phyloP scores from a whole-genome alignment of 1,139 yeast species.

The Arxiozyma bovina region DNA sequence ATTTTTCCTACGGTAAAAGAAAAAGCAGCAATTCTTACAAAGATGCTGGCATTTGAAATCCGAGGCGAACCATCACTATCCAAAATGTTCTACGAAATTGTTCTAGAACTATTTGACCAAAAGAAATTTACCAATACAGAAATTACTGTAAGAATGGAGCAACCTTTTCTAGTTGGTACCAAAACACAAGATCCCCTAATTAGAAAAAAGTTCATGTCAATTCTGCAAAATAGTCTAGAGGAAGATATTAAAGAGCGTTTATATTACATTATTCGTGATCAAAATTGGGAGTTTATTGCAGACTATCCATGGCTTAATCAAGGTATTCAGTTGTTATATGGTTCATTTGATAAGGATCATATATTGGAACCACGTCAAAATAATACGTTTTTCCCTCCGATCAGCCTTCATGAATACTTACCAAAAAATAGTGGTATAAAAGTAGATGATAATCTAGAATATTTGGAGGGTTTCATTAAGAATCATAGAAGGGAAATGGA shows the following conservation, averaged over 20 bases:
- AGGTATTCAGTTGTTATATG: constrained; percentile 79
- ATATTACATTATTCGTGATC: constrained; percentile 79
- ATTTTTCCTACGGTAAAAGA: constrained; percentile 92
- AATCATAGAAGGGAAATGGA: constrained; percentile 47
- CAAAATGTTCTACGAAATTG: constrained; percentile 73
- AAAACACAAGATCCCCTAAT: constrained; percentile 68
- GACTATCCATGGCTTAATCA: constrained; percentile 95
- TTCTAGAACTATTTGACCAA: constrained; percentile 82
- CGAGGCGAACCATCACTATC: constrained; percentile 79
- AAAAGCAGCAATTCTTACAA: constrained; percentile 86
- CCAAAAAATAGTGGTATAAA: constrained; percentile 10
- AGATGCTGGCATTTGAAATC: constrained; percentile 88
- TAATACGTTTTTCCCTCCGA: constrained; percentile 48
- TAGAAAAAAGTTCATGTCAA: constrained; percentile 70
- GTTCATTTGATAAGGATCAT: constrained; percentile 54
- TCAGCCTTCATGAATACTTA: constrained; percentile 37
- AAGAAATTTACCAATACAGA: constrained; percentile 75
- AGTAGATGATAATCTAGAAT: constrained; percentile 1
- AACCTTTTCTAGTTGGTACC: constrained; percentile 92
- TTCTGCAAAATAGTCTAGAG: constrained; percentile 74
- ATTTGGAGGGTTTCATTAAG: constrained; percentile 36
- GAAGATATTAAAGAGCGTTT: constrained; percentile 69
- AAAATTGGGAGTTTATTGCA: constrained; percentile 92
- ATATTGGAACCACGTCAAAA: constrained; percentile 42
- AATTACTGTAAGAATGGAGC: constrained; percentile 90